phyloP scores from a whole-genome alignment of 176 grass and related monocot species.

The Carex myosuroides region DNA sequence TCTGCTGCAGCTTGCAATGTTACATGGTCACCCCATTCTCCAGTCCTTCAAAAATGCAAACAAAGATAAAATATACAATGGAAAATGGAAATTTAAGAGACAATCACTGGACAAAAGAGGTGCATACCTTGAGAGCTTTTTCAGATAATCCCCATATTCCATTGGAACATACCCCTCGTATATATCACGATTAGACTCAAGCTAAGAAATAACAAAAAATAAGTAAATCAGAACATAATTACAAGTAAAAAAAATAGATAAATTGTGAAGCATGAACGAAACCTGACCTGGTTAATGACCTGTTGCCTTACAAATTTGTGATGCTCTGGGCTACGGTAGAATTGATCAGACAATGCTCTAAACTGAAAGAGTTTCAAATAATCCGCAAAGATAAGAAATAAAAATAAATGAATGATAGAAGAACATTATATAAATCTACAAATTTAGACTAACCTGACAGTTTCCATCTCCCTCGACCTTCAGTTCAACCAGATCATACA shows the following conservation, averaged over 20 bases:
- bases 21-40: conserved; percentile 67
- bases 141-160: conserved; percentile 48
- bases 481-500: conserved; percentile 65
- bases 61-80: conserved; percentile 4
- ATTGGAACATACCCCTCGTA: conserved; percentile 70
- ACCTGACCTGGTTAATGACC: conserved; percentile 40
- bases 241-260: neutral
- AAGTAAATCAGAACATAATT: neutral
- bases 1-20: conserved; percentile 62
- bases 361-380: conserved; percentile 36
- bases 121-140: conserved; percentile 47
- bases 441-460: conserved; percentile 48
- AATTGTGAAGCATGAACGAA: conserved; percentile 21
- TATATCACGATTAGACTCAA: conserved; percentile 41
- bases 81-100: conserved; percentile 11
- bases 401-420: neutral
- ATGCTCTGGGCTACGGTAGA: conserved; percentile 54
- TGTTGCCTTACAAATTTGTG: conserved; percentile 63
- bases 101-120: conserved; percentile 1
- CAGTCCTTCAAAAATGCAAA: conserved; percentile 23
- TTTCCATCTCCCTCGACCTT: conserved; percentile 70
- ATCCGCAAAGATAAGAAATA: neutral
- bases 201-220: conserved; percentile 27
- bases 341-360: conserved; percentile 58
- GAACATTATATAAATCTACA: neutral